Conservation (phyloP, 2,329 filamentous ascomycete genomes). For the Microsporum canis region DNA sequence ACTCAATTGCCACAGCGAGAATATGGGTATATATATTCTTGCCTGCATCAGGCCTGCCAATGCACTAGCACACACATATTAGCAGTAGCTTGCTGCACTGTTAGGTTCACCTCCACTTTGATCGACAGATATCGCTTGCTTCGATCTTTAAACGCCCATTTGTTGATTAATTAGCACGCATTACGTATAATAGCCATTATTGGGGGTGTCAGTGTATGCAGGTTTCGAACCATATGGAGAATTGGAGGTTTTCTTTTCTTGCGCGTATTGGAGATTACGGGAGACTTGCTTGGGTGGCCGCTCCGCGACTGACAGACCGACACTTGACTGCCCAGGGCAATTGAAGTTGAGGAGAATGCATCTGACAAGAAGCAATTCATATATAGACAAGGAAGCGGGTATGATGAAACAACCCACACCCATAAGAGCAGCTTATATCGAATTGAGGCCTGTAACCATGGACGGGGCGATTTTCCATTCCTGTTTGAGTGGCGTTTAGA, state of each 20-base stretch:
- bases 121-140: neutral
- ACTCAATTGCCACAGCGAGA: neutral
- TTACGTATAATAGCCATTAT: neutral
- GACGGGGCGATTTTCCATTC: neutral
- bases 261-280: neutral
- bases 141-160: neutral
- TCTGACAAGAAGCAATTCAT: neutral
- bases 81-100: neutral
- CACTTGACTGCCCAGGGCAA: neutral
- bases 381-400: neutral
- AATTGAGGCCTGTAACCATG: neutral
- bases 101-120: neutral
- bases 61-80: no score
- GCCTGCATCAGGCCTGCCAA: neutral
- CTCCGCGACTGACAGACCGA: neutral
- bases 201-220: neutral
- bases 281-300: neutral
- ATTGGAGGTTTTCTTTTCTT: neutral
- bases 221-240: neutral
- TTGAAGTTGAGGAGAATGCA: neutral
- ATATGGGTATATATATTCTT: neutral
- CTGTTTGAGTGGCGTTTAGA: neutral
- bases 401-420: neutral
- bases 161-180: neutral
- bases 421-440: neutral